Evolutionary conservation across 306 rosid genomes (phyloP).

Genomic region (Quercus wislizeni): DNA sequence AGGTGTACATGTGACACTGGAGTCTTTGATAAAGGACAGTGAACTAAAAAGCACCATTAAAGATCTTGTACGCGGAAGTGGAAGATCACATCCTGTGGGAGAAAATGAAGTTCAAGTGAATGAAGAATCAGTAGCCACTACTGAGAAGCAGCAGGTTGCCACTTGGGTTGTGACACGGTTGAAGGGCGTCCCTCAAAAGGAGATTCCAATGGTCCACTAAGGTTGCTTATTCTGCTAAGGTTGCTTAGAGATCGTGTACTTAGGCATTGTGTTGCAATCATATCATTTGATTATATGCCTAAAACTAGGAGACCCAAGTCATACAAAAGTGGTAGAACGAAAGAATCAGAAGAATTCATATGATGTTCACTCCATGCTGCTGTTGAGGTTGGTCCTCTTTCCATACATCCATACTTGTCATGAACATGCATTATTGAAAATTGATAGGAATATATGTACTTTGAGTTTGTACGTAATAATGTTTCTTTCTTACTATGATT

Average conservation of each 20-base stretch:
- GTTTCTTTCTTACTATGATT: neutral
- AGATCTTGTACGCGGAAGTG: conserved; percentile 56
- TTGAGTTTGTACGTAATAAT: neutral
- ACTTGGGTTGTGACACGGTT: conserved; percentile 14
- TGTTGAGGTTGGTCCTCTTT: conserved; percentile 3
- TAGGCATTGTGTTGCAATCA: no score
- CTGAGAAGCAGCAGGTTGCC: conserved; percentile 30
- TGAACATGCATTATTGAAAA: neutral
- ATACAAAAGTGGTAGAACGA: neutral
- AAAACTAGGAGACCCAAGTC: neutral
- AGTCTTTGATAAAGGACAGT: conserved; percentile 63
- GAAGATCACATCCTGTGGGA: conserved; percentile 66
- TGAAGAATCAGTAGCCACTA: conserved; percentile 6
- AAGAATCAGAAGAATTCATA: conserved; percentile 15
- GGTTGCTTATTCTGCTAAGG: neutral
- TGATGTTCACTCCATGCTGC: neutral
- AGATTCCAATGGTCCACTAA: conserved; percentile 38
- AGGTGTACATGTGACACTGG: conserved; percentile 87
- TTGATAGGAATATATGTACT: neutral
- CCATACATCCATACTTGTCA: neutral
- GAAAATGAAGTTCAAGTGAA: conserved; percentile 31
- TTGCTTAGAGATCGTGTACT: no score
- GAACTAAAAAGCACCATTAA: conserved; percentile 61
- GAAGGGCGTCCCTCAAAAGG: conserved; percentile 31
- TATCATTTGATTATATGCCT: neutral